These are phyloP conservation scores for Ceratopteris richardii DNA, from an alignment of 75 land plant species.

Conservation along the genomic window DNA sequence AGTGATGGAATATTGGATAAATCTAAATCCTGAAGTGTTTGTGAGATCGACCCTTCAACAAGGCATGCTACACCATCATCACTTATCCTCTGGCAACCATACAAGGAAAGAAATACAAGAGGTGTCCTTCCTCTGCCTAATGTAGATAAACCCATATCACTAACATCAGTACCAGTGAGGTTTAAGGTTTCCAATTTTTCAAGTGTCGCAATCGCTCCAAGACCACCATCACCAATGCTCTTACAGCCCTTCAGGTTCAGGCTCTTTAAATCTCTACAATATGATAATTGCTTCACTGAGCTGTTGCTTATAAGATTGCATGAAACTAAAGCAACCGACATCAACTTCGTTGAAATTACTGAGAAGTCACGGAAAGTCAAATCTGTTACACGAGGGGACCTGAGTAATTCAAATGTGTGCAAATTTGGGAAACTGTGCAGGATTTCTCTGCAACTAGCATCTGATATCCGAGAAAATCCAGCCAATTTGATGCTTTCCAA, in stretches of 20 bases:
- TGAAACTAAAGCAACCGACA: conserved; percentile 63
- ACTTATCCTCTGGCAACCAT: conserved; percentile 77
- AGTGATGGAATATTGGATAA: conserved; percentile 67
- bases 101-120: conserved; percentile 53
- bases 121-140: conserved; percentile 36
- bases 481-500: conserved; percentile 83
- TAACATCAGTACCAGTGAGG: conserved; percentile 66
- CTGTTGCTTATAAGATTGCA: conserved; percentile 57
- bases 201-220: conserved; percentile 50
- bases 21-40: conserved; percentile 56
- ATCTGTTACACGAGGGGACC: conserved; percentile 73
- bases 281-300: conserved; percentile 46
- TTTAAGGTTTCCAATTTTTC: conserved; percentile 44
- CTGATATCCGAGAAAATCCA: conserved; percentile 93
- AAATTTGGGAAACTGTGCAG: conserved; percentile 69
- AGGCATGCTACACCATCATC: conserved; percentile 57
- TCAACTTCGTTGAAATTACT: conserved; percentile 67
- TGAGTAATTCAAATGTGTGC: conserved; percentile 60
- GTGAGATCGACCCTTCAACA: conserved; percentile 34
- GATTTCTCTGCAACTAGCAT: conserved; percentile 77
- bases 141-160: conserved; percentile 55
- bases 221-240: conserved; percentile 71
- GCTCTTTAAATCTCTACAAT: conserved; percentile 43
- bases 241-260: conserved; percentile 83
- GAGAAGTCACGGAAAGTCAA: conserved; percentile 85